These are phyloP conservation scores for Thalassiosira tumida DNA, from an alignment of 352 stramenopile species.

Conservation along the genomic window DNA sequence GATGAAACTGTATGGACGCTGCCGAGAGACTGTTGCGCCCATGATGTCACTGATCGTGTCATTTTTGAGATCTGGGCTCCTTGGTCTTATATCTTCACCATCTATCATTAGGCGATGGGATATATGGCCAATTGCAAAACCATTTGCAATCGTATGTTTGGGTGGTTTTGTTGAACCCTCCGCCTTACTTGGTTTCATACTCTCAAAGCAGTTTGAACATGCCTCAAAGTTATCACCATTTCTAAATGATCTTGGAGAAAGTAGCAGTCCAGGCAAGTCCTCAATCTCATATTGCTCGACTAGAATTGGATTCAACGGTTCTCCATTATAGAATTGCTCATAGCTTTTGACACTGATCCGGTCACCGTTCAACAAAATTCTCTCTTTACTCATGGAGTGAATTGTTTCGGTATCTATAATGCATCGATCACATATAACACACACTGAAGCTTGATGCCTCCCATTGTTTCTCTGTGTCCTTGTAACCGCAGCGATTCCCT, in stretches of 20 bases:
- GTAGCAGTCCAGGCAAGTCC: slow-evolving; percentile 2
- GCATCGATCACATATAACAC: slow-evolving; percentile 33
- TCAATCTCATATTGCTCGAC: slow-evolving; percentile 1
- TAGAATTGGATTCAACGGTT: background rate
- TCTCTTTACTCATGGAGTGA: slow-evolving; percentile 1
- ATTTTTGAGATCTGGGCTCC: slow-evolving; percentile 23
- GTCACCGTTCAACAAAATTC: background rate
- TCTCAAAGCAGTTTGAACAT: slow-evolving; percentile 37
- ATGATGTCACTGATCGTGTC: slow-evolving; percentile 53
- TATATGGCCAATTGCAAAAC: slow-evolving; percentile 57
- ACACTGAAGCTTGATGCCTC: slow-evolving; percentile 29
- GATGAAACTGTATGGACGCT: slow-evolving; percentile 60
- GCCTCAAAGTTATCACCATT: slow-evolving; percentile 44
- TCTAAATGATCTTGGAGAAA: slow-evolving; percentile 29
- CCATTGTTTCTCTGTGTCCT: slow-evolving; percentile 25
- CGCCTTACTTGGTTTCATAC: background rate
- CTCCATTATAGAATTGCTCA: slow-evolving; percentile 17
- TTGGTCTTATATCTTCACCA: slow-evolving; percentile 16
- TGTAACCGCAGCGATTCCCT: background rate
- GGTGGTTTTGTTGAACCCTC: background rate
- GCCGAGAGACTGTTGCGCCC: slow-evolving; percentile 21
- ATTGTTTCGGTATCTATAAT: slow-evolving; percentile 36
- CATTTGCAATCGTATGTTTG: slow-evolving; percentile 48
- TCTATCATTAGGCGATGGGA: background rate
- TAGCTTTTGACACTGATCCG: slow-evolving; percentile 17